Percentiles rank a stretch among this genome's conserved stretches.
Conservation (phyloP, 768 basidiomycete genomes). For the Suillus plorans region DNA sequence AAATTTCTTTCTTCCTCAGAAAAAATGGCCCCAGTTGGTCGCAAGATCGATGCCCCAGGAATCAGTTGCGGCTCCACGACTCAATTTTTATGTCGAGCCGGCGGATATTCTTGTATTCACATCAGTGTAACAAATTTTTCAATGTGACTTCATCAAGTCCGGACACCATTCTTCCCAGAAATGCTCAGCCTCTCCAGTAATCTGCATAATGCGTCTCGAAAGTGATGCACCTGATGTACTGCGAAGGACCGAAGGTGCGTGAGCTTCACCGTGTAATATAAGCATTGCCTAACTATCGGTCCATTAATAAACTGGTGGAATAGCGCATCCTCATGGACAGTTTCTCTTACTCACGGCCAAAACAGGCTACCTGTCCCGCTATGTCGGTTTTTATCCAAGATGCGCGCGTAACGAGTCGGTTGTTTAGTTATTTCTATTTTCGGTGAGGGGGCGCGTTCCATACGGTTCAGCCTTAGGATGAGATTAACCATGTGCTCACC, state of each 20-base stretch:
- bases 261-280: not conserved
- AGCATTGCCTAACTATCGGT: not conserved
- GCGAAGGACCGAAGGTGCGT: too few relatives aligned
- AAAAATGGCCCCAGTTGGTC: not conserved
- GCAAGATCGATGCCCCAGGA: not conserved
- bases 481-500: constrained; percentile 15
- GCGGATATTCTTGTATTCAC: constrained; percentile 24
- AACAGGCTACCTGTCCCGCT: not conserved
- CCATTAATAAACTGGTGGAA: not conserved
- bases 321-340: not conserved
- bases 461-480: constrained; percentile 1
- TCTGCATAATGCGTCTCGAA: not conserved
- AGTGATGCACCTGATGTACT: not conserved
- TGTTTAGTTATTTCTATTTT: not conserved
- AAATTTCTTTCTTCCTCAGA: too few relatives aligned
- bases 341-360: not conserved
- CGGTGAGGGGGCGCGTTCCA: constrained; percentile 9
- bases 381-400: not conserved
- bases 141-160: not conserved
- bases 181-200: not conserved
- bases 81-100: not conserved
- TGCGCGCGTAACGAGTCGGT: not conserved
- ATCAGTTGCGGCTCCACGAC: not conserved
- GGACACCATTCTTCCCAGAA: not conserved
- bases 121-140: not conserved